A percentile compares a stretch with the other conserved stretches of the same genome.
Evolutionary conservation across 1,284 basidiomycete genomes (phyloP).

Genomic region (Fomitiporia mediterranea): DNA sequence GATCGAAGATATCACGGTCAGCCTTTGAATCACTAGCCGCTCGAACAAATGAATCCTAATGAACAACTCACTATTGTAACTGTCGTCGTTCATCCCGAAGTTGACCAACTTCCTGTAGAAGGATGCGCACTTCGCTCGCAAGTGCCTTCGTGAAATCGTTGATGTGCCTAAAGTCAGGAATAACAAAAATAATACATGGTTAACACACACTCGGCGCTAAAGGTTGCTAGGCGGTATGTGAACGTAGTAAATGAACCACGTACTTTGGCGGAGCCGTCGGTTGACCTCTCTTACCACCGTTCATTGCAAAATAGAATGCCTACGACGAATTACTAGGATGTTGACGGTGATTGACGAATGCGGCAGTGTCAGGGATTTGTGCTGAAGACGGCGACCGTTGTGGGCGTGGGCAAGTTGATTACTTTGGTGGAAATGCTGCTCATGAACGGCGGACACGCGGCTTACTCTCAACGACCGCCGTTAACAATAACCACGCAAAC

Average conservation of each 20-base stretch:
- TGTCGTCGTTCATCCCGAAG: constrained; percentile 66
- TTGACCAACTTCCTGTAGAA: constrained; percentile 68
- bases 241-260: not conserved
- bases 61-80: constrained; percentile 56
- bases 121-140: constrained; percentile 53
- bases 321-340: too few species aligned
- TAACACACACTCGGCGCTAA: not conserved
- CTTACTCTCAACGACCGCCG: too few species aligned
- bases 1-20: not conserved
- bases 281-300: constrained; percentile 7
- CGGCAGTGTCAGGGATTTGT: too few species aligned
- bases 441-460: too few species aligned
- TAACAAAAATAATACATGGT: not conserved
- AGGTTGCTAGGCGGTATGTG: not conserved
- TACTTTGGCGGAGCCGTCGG: constrained; percentile 14
- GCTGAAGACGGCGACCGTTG: too few species aligned
- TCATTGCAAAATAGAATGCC: not conserved
- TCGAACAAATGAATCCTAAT: not conserved
- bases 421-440: too few species aligned
- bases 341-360: too few species aligned
- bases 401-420: too few species aligned
- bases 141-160: constrained; percentile 67
- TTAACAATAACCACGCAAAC: too few species aligned
- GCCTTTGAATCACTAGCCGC: constrained; percentile 4
- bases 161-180: constrained; percentile 45